A percentile compares a stretch with the other conserved stretches of the same genome.
These are phyloP conservation scores for Trypanosoma congolense DNA, from an alignment of 208 protist genomes.

Conservation along the genomic window DNA sequence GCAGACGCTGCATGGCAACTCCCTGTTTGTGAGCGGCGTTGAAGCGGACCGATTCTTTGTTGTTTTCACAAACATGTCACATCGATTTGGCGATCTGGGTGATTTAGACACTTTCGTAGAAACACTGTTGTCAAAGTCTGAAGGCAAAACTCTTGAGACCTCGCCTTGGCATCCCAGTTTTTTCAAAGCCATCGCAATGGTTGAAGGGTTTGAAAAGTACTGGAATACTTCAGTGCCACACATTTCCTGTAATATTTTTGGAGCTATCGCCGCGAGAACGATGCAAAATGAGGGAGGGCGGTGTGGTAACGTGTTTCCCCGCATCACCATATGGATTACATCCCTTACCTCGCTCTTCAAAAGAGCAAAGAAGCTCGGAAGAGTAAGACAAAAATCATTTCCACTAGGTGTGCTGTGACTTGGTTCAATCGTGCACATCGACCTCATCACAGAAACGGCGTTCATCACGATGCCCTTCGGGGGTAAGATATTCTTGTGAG, in stretches of 20 bases:
- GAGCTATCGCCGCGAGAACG: conserved; percentile 40
- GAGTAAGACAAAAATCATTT: conserved; percentile 1
- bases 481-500: conserved; percentile 10
- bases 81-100: too few species aligned
- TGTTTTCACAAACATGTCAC: too few species aligned
- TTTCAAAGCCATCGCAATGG: conserved; percentile 31
- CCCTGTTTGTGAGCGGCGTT: too few species aligned
- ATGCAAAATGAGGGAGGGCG: conserved; percentile 44
- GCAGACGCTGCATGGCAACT: too few species aligned
- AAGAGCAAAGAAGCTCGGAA: conserved; percentile 9
- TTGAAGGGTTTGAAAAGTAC: conserved; percentile 48
- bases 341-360: conserved; percentile 8
- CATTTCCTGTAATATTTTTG: conserved; percentile 27
- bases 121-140: neutral
- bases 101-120: too few species aligned
- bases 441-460: conserved; percentile 1
- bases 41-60: too few species aligned
- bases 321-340: neutral
- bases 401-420: neutral
- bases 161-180: conserved; percentile 1
- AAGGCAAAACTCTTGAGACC: neutral
- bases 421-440: neutral
- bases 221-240: conserved; percentile 26
- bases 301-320: neutral
- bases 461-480: conserved; percentile 12